Evolutionary conservation across 179 eudicot genomes (phyloP), one percentile per base, ranked within the genome.

Genomic region (Nepenthes alata): DNA sequence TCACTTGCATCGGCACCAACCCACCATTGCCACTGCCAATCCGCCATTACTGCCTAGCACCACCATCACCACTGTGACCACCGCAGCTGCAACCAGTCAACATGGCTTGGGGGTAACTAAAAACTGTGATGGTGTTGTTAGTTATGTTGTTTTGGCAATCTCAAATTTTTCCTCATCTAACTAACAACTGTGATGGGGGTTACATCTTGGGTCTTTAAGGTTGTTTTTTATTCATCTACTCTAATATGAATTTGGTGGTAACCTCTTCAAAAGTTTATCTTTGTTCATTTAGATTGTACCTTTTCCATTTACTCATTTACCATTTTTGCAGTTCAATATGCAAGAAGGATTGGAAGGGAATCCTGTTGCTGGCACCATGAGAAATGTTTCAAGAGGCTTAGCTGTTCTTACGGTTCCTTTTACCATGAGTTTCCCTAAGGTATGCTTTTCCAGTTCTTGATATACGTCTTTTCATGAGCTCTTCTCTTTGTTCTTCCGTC

Each of bases 341-440:
- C 99, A 87, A 80, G 97, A 90, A 76, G 99, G 97, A 49, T 25
- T 93, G 83, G 95, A 93, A 77, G 98, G 95, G 48, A 93, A 93
- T 79, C 97, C 98, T 38, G 75, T 85, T 73, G 97, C 85, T 64
- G 68, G 75, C 25, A 87, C 94, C 59, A 90, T 90, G 83, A 94
- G 90, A 70, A 87, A 83, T 58, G 83, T 90, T 68, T 83, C 90
- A 15, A 73, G 99, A 69, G 94, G 44, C 38, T 69, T 94, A 64
- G 98, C 98, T 59, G 76, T 66, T 72, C 70, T 93, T 53, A 79
- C 94, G 5, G 77, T 93, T 58, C 97, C 97, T 57, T 55, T 94
- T 60, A 94, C 97, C 39, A 83, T 85, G 77, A 64, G 55, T 76
- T 90, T 94, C 74, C 84, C 91, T 0, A 78, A 94, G 97, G 99